Percentiles rank a stretch among this genome's conserved stretches.
Conservation (phyloP, 1,284 basidiomycete species). For the Anthracocystis walkeri region DNA sequence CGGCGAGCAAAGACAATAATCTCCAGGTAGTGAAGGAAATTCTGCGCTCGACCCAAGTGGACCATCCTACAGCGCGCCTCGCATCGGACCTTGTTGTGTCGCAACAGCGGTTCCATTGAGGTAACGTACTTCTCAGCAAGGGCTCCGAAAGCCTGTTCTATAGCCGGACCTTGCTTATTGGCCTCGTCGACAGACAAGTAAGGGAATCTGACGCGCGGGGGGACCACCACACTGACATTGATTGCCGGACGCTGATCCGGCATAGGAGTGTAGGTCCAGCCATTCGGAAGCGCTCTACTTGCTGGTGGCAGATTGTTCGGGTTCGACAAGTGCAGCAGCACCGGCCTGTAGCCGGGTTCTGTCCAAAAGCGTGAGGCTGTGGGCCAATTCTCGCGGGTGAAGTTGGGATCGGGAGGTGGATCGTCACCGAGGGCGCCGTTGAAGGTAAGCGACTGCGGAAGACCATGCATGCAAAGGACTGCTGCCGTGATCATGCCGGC, state of each 20-base stretch:
- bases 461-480: slow-evolving; percentile 61
- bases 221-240: slow-evolving; percentile 47
- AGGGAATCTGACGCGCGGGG: slow-evolving; percentile 32
- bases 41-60: slow-evolving; percentile 33
- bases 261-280: slow-evolving; percentile 25
- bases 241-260: slow-evolving; percentile 30
- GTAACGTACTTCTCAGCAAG: slow-evolving; percentile 53
- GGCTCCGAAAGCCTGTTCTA: slow-evolving; percentile 42
- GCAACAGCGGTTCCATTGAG: slow-evolving; percentile 46
- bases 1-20: slow-evolving; percentile 92
- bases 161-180: not conserved
- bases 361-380: slow-evolving; percentile 50
- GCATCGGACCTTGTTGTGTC: slow-evolving; percentile 39
- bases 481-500: slow-evolving; percentile 59
- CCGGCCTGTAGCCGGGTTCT: slow-evolving; percentile 58
- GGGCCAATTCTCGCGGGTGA: slow-evolving; percentile 44
- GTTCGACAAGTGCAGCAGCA: slow-evolving; percentile 41
- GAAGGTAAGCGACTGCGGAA: slow-evolving; percentile 49
- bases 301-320: slow-evolving; percentile 15
- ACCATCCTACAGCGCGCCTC: slow-evolving; percentile 57
- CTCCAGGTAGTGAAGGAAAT: slow-evolving; percentile 79
- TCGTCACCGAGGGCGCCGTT: slow-evolving; percentile 30
- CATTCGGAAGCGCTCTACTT: slow-evolving; percentile 23
- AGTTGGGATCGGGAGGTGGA: slow-evolving; percentile 44
- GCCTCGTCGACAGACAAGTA: slow-evolving; percentile 29